Base-by-base conservation (phyloP, 2,329 filamentous ascomycete species). In the Fusarium pseudonygamai region DNA sequence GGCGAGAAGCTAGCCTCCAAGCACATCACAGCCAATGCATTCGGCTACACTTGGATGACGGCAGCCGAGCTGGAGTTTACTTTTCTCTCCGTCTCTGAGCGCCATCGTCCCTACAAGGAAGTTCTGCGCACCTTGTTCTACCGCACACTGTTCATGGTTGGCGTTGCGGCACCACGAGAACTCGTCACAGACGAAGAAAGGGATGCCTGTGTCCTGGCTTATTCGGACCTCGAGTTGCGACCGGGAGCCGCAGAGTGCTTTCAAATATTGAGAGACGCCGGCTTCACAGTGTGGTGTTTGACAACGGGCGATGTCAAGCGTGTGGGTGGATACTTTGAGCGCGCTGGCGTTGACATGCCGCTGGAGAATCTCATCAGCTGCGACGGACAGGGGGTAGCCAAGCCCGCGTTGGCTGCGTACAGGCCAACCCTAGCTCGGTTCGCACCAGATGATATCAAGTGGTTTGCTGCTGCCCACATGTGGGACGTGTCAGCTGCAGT, bases 381-480 rank as follows among this genome's bases (percentile, higher is more conserved):
- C 69, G 87, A 90, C 70, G 77, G 77, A 0, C 75, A 61, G 20
- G 59, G 59, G 30, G 39, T 61, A 24, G 59, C 59, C 20, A 61
- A 61, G 0, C 79, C 20, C 83, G 84, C 1, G 78, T 88, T 24
- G 85, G 84, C 49, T 30, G 49, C 59, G 9, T 61, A 61, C 3
- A 90, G 89, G 77, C 88, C 88, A 1, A 84, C 59, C 5, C 20
- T 61, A 14, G 59, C 59, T 57, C 59, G 49, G 32, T 61, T 61
- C 7, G 59, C 59, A 83, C 1, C 78, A 84, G 72, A 74, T 1
- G 78, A 80, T 0, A 80, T 85, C 67, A 83, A 83, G 50, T 90
- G 87, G 87, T 90, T 89, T 76, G 88, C 87, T 2, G 88, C 88
- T 3, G 88, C 87, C 28, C 88, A 90, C 79, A 86, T 87, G 83